phyloP scores from a whole-genome alignment of 108 stramenopile species.

The Cyclotella baltica region DNA sequence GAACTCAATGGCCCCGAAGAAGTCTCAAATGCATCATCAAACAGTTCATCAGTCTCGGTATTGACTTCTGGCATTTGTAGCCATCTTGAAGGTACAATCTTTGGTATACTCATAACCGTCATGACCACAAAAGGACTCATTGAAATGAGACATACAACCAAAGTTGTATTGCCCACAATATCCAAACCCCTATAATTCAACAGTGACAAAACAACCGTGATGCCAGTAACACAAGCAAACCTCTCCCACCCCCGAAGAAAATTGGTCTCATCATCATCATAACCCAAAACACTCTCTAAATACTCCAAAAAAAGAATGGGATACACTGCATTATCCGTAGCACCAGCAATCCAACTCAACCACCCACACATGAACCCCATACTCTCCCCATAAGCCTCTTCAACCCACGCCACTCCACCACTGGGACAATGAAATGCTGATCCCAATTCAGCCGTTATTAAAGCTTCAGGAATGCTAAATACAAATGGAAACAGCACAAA shows the following conservation, averaged over 20 bases:
- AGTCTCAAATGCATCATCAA: conserved; percentile 58
- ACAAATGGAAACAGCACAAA: conserved; percentile 70
- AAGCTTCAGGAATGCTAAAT: conserved; percentile 76
- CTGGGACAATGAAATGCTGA: conserved; percentile 73
- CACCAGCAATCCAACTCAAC: conserved; percentile 69
- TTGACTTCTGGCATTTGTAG: conserved; percentile 65
- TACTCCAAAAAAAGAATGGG: conserved; percentile 44
- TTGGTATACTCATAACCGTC: conserved; percentile 65
- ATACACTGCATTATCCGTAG: conserved; percentile 49
- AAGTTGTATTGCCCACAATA: conserved; percentile 84
- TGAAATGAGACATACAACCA: conserved; percentile 83
- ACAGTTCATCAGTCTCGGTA: conserved; percentile 15
- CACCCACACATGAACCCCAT: conserved; percentile 90
- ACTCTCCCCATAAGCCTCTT: conserved; percentile 72
- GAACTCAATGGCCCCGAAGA: conserved; percentile 53
- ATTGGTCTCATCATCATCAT: neutral
- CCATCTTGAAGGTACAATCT: conserved; percentile 86
- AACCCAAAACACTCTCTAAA: conserved; percentile 26
- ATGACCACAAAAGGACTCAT: conserved; percentile 92
- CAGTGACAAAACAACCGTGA: conserved; percentile 76
- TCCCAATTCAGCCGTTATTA: conserved; percentile 83
- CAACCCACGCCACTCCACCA: conserved; percentile 83
- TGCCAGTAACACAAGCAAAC: conserved; percentile 65
- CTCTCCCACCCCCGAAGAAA: conserved; percentile 9
- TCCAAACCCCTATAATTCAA: conserved; percentile 90